Conservation (phyloP, 306 rosid species). For the Quercus berberidifolia region DNA sequence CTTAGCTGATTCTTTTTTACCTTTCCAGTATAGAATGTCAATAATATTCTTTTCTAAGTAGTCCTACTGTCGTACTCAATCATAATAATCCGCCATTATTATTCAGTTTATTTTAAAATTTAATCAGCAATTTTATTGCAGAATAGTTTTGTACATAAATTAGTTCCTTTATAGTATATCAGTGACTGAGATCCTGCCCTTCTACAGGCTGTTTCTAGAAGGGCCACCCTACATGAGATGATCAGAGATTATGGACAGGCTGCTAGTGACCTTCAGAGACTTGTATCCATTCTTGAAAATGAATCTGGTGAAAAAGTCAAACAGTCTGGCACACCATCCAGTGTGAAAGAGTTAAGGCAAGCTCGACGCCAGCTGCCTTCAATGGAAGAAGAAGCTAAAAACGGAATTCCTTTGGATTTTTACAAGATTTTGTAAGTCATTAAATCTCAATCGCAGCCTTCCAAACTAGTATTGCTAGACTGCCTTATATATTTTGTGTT, state of each 20-base stretch:
- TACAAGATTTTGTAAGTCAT: slow-evolving; percentile 83
- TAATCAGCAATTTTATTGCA: neutral
- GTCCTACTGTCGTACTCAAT: neutral
- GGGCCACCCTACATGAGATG: slow-evolving; percentile 84
- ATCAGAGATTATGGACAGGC: slow-evolving; percentile 80
- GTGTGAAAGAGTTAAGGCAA: slow-evolving; percentile 58
- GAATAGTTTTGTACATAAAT: neutral
- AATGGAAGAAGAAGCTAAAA: slow-evolving; percentile 73
- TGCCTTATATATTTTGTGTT: slow-evolving; percentile 1
- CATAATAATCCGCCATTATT: neutral
- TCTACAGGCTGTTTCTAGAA: slow-evolving; percentile 84
- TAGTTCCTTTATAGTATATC: neutral
- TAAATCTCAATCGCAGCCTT: slow-evolving; percentile 14
- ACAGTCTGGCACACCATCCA: slow-evolving; percentile 43
- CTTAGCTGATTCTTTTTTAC: too few species aligned
- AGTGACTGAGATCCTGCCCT: slow-evolving; percentile 20
- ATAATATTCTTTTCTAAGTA: neutral
- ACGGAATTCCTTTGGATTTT: slow-evolving; percentile 59
- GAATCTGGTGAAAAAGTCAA: slow-evolving; percentile 52
- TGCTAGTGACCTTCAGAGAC: slow-evolving; percentile 66
- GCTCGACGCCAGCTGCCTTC: slow-evolving; percentile 48
- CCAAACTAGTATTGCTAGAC: neutral
- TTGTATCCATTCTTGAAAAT: slow-evolving; percentile 52
- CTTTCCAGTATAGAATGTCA: neutral
- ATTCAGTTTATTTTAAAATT: neutral